Base-by-base conservation (phyloP, 345 rosid genomes). In the Eucalyptus regnans region DNA sequence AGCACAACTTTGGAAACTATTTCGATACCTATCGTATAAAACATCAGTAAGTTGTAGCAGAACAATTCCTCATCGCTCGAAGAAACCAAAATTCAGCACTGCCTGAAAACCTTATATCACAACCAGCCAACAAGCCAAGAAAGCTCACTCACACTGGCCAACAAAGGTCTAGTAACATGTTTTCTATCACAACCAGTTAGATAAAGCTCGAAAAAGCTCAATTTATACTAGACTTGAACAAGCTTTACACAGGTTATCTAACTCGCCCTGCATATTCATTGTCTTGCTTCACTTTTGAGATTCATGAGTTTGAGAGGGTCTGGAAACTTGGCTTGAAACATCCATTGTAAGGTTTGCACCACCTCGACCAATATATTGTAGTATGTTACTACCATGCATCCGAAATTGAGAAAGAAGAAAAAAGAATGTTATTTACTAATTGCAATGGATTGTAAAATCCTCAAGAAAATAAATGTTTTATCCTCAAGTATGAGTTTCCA, bases 401-500 rank as follows among this genome's bases (percentile, higher is more conserved):
- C 0, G 7, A 68, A 68, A 9, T 68, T 31, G 22, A 31, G 22
- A 33, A 17, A 68, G 18, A 64, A 66, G 0, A 68, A 33, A 66
- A 68, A 16, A 68, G 7, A 31, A 68, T 68, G 2, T 3, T 17
- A 68, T 33, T 68, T 68, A 11, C 44, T 68, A 17, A 33, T 68
- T 1, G 0, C 0, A 17, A 0, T 16, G 43, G 23, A 8, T 68
- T 33, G 44, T 16, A 68, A 68, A 68, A 8, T 33, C 22, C 23
- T 68, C 44, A 17, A 68, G 43, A 33, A 33, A 66, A 66, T 16
- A 31, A 15, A 31, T 64, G 20, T 64, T 64, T n/a, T n/a, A n/a
- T 25, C 62, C 62, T 56, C 12, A 23, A 56, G 18, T 66, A 66
- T 31, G 22, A 66, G 43, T 66, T 66, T 66, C 22, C 43, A 16